Evolutionary conservation across 495 filamentous ascomycete genomes (phyloP).

Genomic region (Aspergillus nanangensis): DNA sequence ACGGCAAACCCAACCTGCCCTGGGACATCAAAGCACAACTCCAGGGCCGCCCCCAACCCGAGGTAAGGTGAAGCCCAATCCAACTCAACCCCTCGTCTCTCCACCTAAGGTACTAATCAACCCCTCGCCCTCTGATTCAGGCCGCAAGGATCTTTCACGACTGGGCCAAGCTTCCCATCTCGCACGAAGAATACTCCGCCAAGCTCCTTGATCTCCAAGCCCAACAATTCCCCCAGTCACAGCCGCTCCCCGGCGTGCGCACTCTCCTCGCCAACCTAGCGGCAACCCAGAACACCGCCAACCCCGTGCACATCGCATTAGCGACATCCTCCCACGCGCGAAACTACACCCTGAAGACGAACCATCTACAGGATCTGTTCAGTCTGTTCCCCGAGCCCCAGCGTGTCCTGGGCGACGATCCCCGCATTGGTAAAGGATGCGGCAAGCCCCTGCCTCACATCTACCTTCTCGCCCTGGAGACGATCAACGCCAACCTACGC

Average conservation of each 20-base stretch:
- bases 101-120: not conserved
- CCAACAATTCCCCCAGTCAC: slow-evolving; percentile 64
- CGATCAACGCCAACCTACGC: slow-evolving; percentile 69
- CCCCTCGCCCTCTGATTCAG: slow-evolving; percentile 5
- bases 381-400: slow-evolving; percentile 60
- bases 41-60: slow-evolving; percentile 82
- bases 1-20: slow-evolving; percentile 67
- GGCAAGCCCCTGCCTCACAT: slow-evolving; percentile 97
- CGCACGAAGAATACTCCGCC: slow-evolving; percentile 54
- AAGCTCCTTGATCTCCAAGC: slow-evolving; percentile 58
- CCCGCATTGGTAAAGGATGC: slow-evolving; percentile 68
- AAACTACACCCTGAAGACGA: slow-evolving; percentile 79
- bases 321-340: slow-evolving; percentile 69
- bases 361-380: slow-evolving; percentile 71
- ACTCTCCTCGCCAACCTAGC: slow-evolving; percentile 55
- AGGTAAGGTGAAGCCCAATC: slow-evolving; percentile 35
- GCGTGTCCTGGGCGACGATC: slow-evolving; percentile 81
- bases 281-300: slow-evolving; percentile 33
- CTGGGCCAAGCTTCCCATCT: slow-evolving; percentile 86
- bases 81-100: not conserved
- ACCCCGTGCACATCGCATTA: slow-evolving; percentile 72
- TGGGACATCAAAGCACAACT: slow-evolving; percentile 94
- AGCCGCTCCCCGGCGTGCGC: slow-evolving; percentile 75
- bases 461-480: slow-evolving; percentile 80
- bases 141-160: slow-evolving; percentile 57